Conservation (phyloP, 73 alveolate species). For the Stentor coeruleus region DNA sequence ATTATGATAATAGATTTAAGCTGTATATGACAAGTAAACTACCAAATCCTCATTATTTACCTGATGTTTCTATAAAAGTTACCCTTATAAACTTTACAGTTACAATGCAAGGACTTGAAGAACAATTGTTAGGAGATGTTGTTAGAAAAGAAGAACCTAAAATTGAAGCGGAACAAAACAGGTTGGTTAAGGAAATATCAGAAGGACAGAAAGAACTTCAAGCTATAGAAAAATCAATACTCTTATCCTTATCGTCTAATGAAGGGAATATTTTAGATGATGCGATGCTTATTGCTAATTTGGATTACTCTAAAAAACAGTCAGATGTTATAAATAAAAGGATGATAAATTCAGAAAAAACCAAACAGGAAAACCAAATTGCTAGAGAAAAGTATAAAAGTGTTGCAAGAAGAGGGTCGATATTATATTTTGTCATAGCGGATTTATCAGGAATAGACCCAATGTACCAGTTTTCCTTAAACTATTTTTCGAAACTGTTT, state of each 20-base stretch:
- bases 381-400: conserved; percentile 22
- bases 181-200: neutral
- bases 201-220: conserved; percentile 17
- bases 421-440: conserved; percentile 96
- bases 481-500: conserved; percentile 92
- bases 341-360: conserved; percentile 73
- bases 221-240: conserved; percentile 30
- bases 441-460: conserved; percentile 57
- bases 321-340: conserved; percentile 91
- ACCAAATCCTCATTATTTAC: conserved; percentile 99
- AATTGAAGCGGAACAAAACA: conserved; percentile 75
- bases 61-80: conserved; percentile 98
- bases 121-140: conserved; percentile 98
- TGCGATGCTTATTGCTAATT: conserved; percentile 86
- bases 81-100: conserved; percentile 98
- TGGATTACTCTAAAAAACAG: conserved; percentile 89
- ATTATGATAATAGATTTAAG: conserved; percentile 89
- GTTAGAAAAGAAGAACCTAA: conserved; percentile 97
- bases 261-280: conserved; percentile 93
- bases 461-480: conserved; percentile 93
- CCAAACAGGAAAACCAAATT: neutral
- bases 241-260: conserved; percentile 61
- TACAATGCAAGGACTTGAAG: conserved; percentile 99
- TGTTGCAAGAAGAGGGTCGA: conserved; percentile 98
- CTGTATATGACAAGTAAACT: conserved; percentile 97